phyloP scores from a whole-genome alignment of 139 green algal genomes.

The Pleodorina starrii region DNA sequence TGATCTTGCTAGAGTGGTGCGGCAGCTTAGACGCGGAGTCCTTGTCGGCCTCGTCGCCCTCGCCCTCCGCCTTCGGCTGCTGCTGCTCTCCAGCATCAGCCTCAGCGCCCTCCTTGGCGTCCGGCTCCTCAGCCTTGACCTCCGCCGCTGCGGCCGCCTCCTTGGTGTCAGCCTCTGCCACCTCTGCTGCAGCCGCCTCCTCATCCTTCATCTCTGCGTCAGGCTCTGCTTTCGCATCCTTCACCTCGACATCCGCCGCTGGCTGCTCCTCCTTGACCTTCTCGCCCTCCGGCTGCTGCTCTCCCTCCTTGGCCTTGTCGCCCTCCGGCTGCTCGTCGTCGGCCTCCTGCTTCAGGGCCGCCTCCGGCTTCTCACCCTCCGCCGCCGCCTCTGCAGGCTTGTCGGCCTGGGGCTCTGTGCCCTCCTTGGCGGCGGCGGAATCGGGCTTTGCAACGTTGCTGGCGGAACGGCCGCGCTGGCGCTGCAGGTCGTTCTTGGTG shows the following conservation, averaged over 20 bases:
- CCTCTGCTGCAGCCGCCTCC: conserved; percentile 7
- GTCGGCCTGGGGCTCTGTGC: neutral
- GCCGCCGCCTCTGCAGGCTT: neutral
- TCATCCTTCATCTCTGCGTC: conserved; percentile 4
- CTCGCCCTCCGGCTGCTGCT: conserved; percentile 40
- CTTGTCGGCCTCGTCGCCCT: neutral
- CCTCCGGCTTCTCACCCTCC: conserved; percentile 36
- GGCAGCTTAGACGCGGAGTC: neutral
- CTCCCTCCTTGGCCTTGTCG: neutral
- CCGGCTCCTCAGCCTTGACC: neutral
- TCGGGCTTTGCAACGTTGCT: neutral
- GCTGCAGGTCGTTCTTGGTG: conserved; percentile 45
- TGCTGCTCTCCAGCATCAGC: neutral
- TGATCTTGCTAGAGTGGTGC: conserved; percentile 54
- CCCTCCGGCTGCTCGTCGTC: neutral
- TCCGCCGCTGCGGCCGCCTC: neutral
- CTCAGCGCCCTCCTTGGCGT: conserved; percentile 23
- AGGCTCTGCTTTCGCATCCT: conserved; percentile 1
- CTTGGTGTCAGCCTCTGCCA: neutral
- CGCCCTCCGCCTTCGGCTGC: conserved; percentile 13
- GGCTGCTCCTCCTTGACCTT: conserved; percentile 6
- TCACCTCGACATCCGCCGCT: neutral
- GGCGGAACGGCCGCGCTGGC: conserved; percentile 4
- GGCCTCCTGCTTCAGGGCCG: conserved; percentile 32
- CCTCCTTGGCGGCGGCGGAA: neutral